Evolutionary conservation across 1,284 basidiomycete genomes (phyloP).

Genomic region (Malassezia pachydermatis): DNA sequence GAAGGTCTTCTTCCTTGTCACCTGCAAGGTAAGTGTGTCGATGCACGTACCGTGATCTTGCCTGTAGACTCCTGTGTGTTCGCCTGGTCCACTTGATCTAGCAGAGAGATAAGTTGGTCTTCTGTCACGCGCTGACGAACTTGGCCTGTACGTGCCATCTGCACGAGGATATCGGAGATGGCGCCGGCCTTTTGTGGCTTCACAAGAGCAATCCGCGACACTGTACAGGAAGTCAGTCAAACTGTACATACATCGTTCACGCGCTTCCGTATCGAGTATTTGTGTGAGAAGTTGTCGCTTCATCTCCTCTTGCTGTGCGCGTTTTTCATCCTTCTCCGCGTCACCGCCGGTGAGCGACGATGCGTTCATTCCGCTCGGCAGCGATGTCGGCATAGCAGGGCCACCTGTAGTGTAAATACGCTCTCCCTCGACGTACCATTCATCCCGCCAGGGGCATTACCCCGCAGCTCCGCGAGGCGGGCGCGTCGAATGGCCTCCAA

Average conservation of each 20-base stretch:
- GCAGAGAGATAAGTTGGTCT: conserved; percentile 73
- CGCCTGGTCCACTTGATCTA: conserved; percentile 69
- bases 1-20: conserved; percentile 12
- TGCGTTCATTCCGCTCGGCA: background rate
- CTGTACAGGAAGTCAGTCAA: conserved; percentile 49
- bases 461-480: conserved; percentile 40
- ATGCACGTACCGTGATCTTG: conserved; percentile 42
- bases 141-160: conserved; percentile 89
- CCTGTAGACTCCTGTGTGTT: conserved; percentile 17
- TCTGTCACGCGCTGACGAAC: conserved; percentile 74
- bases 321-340: conserved; percentile 48
- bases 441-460: background rate
- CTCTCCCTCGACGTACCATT: conserved; percentile 1
- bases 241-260: conserved; percentile 72
- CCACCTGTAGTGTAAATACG: too few species aligned
- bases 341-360: conserved; percentile 30
- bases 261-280: conserved; percentile 71
- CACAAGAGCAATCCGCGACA: conserved; percentile 83
- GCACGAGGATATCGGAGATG: conserved; percentile 72
- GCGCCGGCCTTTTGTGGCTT: conserved; percentile 75
- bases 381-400: too few species aligned
- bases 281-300: conserved; percentile 68
- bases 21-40: background rate
- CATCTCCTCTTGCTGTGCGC: conserved; percentile 49
- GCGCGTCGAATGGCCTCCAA: conserved; percentile 46